Percentiles rank a stretch among this genome's conserved stretches.
Evolutionary conservation across 1,284 basidiomycete species (phyloP).

Genomic region (Anthracocystis setariae): DNA sequence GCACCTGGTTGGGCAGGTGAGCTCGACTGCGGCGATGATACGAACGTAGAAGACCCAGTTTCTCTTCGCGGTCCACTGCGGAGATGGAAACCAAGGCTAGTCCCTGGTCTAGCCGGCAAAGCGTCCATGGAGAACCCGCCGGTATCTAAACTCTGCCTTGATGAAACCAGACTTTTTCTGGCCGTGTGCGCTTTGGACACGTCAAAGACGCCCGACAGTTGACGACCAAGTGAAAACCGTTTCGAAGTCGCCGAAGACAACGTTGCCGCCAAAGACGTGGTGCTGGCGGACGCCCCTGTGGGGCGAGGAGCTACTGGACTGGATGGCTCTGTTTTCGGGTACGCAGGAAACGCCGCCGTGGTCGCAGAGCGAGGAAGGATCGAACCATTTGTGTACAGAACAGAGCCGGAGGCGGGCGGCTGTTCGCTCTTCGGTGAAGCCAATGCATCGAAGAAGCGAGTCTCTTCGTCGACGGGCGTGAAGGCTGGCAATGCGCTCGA

Average conservation of each 20-base stretch:
- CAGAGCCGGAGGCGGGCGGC: constrained; percentile 3
- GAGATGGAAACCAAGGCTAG: constrained; percentile 33
- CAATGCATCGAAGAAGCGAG: constrained; percentile 32
- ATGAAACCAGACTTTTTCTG: not conserved
- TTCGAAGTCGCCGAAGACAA: not conserved
- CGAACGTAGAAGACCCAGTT: constrained; percentile 10
- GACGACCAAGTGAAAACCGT: constrained; percentile 21
- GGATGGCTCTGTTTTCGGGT: not conserved
- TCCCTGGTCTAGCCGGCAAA: constrained; percentile 25
- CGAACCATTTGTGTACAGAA: constrained; percentile 12
- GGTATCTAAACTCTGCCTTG: constrained; percentile 14
- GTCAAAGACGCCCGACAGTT: constrained; percentile 25
- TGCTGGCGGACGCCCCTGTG: constrained; percentile 11
- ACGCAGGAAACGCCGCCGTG: constrained; percentile 17
- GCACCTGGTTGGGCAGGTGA: not conserved
- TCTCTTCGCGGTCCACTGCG: constrained; percentile 36
- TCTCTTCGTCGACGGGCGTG: constrained; percentile 28
- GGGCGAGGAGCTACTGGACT: constrained; percentile 8
- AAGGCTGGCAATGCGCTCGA: constrained; percentile 14
- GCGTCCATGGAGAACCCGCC: not conserved
- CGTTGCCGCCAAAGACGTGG: not conserved
- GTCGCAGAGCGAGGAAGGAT: constrained; percentile 26
- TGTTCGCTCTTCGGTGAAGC: constrained; percentile 21
- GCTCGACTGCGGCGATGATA: not conserved
- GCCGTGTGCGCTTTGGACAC: constrained; percentile 5